phyloP scores from a whole-genome alignment of 75 land plant genomes.

The Pinus albicaulis region DNA sequence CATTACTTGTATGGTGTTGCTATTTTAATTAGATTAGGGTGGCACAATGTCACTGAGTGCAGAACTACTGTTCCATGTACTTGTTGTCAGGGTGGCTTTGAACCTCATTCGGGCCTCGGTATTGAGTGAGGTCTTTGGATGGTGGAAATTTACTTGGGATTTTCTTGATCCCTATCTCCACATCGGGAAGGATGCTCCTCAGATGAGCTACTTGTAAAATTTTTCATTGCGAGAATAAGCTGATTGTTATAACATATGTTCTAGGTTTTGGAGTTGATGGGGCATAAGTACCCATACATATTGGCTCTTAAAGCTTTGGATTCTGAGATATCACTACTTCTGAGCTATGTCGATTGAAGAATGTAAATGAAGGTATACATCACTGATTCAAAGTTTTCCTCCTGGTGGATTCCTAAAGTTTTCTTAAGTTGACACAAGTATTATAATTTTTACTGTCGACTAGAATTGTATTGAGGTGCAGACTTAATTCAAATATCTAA shows the following conservation, averaged over 20 bases:
- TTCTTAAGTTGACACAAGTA: background rate
- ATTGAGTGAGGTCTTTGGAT: constrained; percentile 12
- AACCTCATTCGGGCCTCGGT: constrained; percentile 26
- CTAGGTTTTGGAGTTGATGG: constrained; percentile 5
- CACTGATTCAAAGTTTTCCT: background rate
- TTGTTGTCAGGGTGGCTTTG: constrained; percentile 24
- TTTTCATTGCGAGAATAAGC: background rate
- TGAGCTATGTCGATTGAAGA: background rate
- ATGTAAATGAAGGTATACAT: background rate
- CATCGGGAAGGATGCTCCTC: background rate
- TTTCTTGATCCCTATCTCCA: constrained; percentile 4
- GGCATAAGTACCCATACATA: background rate
- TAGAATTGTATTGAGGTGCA: background rate
- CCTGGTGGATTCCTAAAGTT: background rate
- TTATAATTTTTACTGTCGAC: background rate
- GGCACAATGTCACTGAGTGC: background rate
- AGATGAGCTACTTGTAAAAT: background rate
- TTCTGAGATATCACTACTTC: background rate
- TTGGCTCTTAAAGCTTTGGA: background rate
- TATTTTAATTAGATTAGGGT: constrained; percentile 1
- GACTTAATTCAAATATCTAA: too few species aligned
- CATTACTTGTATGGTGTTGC: background rate
- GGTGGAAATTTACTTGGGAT: constrained; percentile 10
- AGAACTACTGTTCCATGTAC: constrained; percentile 5
- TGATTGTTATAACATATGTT: background rate